Conservation (phyloP, 768 basidiomycete genomes). For the Lentinula aciculospora region DNA sequence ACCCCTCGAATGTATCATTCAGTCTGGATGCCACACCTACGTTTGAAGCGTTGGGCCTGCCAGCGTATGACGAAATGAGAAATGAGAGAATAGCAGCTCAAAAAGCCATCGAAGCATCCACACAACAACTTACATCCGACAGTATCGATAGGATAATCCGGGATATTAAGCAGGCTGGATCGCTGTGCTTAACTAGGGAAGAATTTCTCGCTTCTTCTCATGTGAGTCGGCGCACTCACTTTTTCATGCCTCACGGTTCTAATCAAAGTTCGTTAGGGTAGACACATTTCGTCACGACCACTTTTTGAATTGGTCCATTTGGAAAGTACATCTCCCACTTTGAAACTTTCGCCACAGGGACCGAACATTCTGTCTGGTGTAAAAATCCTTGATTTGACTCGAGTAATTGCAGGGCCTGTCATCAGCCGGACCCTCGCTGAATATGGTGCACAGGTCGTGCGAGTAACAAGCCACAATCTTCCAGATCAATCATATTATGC, state of each 20-base stretch:
- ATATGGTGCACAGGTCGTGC: constrained; percentile 1
- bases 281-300: neutral
- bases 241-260: neutral
- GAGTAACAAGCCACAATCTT: constrained; percentile 2
- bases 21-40: constrained; percentile 3
- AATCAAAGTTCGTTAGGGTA: neutral
- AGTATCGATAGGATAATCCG: neutral
- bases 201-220: constrained; percentile 4
- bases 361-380: constrained; percentile 6
- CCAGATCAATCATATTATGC: constrained; percentile 4
- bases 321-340: neutral
- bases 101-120: neutral
- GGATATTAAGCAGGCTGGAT: neutral
- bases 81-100: neutral
- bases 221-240: neutral
- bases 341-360: neutral
- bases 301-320: constrained; percentile 2
- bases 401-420: constrained; percentile 4
- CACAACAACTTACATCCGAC: neutral
- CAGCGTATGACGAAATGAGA: neutral
- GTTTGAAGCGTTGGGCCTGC: neutral
- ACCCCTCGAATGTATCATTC: neutral
- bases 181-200: constrained; percentile 1
- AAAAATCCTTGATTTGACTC: constrained; percentile 3
- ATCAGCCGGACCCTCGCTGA: constrained; percentile 5